phyloP scores from a whole-genome alignment of 305 asterid species.

The Solanum aculeatissimum region DNA sequence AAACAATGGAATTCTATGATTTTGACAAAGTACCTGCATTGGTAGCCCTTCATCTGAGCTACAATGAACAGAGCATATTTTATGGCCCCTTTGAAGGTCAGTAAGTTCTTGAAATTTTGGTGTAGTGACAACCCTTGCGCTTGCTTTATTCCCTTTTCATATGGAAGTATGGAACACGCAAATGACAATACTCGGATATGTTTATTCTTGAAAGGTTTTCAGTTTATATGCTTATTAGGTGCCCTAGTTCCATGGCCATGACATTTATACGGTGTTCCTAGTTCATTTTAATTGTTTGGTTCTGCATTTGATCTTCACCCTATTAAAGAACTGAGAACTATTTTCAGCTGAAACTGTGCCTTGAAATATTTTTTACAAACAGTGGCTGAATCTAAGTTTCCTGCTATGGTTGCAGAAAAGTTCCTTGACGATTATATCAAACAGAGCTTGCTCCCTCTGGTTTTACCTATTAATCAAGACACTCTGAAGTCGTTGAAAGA shows the following conservation, averaged over 20 bases:
- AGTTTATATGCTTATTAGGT: neutral
- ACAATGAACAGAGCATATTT: constrained; percentile 60
- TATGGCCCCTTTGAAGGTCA: constrained; percentile 96
- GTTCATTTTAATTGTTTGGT: neutral
- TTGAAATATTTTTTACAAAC: neutral
- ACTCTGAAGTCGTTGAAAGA: constrained; percentile 47
- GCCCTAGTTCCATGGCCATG: neutral
- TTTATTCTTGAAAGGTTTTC: neutral
- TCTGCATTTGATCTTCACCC: neutral
- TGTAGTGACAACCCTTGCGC: neutral
- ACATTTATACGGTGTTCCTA: neutral
- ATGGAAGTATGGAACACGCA: neutral
- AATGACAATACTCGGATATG: neutral
- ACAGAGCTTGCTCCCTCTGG: constrained; percentile 69
- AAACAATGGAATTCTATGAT: constrained; percentile 56
- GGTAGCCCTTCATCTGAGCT: constrained; percentile 56
- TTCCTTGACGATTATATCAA: constrained; percentile 71
- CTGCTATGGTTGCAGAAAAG: constrained; percentile 42
- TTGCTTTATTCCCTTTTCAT: neutral
- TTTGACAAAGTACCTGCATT: constrained; percentile 85
- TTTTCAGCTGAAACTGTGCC: neutral
- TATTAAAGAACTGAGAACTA: neutral
- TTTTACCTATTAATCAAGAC: constrained; percentile 53
- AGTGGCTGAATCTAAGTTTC: neutral
- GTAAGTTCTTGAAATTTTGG: neutral